A percentile compares a stretch with the other conserved stretches of the same genome.
phyloP scores from a whole-genome alignment of 176 grass and related monocot genomes.

The Carex kokanica region DNA sequence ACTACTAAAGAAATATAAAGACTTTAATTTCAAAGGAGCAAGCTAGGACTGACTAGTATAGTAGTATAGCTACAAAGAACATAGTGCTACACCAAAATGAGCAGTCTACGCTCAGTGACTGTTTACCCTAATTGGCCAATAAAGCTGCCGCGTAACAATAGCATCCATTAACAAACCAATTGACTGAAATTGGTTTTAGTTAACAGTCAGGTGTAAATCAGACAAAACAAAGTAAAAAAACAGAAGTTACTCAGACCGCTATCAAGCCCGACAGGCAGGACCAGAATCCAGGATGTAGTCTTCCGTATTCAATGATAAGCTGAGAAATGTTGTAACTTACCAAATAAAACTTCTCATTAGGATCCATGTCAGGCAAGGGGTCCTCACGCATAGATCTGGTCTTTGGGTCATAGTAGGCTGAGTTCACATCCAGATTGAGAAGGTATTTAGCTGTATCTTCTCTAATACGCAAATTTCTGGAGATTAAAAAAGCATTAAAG shows the following conservation, averaged over 20 bases:
- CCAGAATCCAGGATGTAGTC: not conserved
- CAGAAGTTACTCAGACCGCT: not conserved
- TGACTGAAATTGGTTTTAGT: not conserved
- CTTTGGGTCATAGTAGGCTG: constrained; percentile 97
- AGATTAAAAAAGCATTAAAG: constrained; percentile 13
- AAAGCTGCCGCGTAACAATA: not conserved
- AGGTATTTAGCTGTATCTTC: constrained; percentile 96
- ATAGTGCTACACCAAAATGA: not conserved
- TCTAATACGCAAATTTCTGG: constrained; percentile 93
- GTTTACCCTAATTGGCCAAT: not conserved
- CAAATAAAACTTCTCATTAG: constrained; percentile 96
- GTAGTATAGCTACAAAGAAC: not conserved
- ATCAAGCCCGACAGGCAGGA: not conserved
- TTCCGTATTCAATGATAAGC: not conserved
- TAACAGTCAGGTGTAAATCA: not conserved
- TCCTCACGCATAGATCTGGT: constrained; percentile 96
- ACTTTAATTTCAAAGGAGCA: not conserved
- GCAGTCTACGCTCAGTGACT: not conserved
- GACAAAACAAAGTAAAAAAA: constrained; percentile 14
- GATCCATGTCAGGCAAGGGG: constrained; percentile 83
- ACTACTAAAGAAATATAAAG: not conserved
- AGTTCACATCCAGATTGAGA: constrained; percentile 93
- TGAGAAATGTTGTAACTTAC: constrained; percentile 31
- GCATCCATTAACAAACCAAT: not conserved
- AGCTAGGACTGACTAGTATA: not conserved